A percentile compares a stretch with the other conserved stretches of the same genome.
These are phyloP conservation scores for Rhodotorula toruloides DNA, from an alignment of 768 basidiomycete genomes.

Conservation along the genomic window DNA sequence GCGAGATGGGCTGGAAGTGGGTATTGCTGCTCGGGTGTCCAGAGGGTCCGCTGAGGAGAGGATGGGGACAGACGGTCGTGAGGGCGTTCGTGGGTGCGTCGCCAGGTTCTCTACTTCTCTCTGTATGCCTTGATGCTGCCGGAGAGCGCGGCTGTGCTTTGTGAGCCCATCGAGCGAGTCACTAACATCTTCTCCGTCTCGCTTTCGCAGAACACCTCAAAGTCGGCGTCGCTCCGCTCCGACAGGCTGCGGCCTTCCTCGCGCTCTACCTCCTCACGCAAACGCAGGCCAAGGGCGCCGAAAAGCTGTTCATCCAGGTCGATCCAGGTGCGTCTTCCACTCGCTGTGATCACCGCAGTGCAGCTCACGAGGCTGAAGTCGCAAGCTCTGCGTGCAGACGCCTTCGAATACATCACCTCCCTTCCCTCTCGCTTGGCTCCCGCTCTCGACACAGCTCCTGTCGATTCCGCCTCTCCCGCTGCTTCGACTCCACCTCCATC, in stretches of 20 bases:
- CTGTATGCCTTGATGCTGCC: no score
- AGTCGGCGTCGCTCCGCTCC: no score
- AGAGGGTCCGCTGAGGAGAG: not conserved
- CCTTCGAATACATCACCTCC: not conserved
- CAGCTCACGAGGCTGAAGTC: not conserved
- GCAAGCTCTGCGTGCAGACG: not conserved
- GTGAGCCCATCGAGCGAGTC: no score
- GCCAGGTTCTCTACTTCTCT: no score
- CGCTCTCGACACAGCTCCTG: not conserved
- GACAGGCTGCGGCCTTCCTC: no score
- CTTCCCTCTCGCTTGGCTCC: not conserved
- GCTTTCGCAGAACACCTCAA: no score
- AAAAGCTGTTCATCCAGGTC: not conserved
- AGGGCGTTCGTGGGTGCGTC: not conserved
- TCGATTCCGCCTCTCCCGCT: no score
- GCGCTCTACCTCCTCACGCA: no score
- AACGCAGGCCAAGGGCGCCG: no score
- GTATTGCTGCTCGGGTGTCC: not conserved
- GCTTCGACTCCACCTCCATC: not conserved
- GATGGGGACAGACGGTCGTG: not conserved
- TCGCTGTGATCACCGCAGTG: not conserved
- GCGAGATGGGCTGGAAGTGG: not conserved
- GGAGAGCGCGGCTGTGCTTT: no score
- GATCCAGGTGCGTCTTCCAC: not conserved
- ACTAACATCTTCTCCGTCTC: no score